These are phyloP conservation scores for Xylaria sp. DNA, from an alignment of 2,329 filamentous ascomycete genomes.

Conservation along the genomic window DNA sequence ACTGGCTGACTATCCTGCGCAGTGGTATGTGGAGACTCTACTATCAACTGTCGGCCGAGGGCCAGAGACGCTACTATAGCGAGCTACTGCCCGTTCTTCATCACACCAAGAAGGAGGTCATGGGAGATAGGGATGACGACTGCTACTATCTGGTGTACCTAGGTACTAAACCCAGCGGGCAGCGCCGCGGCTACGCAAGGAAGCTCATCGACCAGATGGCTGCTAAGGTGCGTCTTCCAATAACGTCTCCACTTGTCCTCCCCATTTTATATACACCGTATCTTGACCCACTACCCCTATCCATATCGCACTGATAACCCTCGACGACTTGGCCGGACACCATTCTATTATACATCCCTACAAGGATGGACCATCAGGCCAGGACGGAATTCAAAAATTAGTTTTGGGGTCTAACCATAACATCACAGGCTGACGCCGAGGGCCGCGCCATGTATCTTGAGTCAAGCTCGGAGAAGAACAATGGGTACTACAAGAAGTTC, in stretches of 20 bases:
- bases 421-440: conserved; percentile 71
- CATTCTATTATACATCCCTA: not conserved
- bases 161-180: conserved; percentile 76
- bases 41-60: conserved; percentile 78
- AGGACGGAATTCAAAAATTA: not conserved
- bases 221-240: conserved; percentile 62
- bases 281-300: conserved; percentile 13
- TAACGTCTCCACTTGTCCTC: not conserved
- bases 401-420: conserved; percentile 6
- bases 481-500: conserved; percentile 77
- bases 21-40: conserved; percentile 81
- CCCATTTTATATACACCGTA: not conserved
- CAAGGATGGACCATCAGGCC: not conserved
- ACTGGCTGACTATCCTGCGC: conserved; percentile 75
- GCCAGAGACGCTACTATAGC: conserved; percentile 76
- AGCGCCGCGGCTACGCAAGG: conserved; percentile 77
- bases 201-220: conserved; percentile 78
- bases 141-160: conserved; percentile 88
- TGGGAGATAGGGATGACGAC: conserved; percentile 72
- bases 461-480: conserved; percentile 75
- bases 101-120: conserved; percentile 73
- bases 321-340: not conserved
- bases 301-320: not conserved
- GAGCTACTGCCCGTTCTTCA: conserved; percentile 82
- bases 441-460: conserved; percentile 79